Conservation (phyloP, 257 asterid species). For the Voacanga thouarsii region DNA sequence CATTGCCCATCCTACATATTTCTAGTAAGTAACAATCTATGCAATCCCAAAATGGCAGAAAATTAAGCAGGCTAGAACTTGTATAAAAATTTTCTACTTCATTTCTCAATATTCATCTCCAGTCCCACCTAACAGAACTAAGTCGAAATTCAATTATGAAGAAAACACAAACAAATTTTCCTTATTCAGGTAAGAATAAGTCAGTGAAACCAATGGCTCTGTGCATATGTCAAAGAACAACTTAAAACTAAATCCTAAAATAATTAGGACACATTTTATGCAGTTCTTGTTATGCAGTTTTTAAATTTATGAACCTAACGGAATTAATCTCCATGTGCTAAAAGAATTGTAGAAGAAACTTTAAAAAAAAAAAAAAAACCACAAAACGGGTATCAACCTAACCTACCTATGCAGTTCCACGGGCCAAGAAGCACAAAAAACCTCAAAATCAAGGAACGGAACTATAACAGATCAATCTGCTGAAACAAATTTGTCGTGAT, state of each 20-base stretch:
- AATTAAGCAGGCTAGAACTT: neutral
- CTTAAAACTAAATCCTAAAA: neutral
- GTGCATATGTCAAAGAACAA: neutral
- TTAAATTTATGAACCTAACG: no score
- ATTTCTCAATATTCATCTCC: neutral
- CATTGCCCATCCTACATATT: neutral
- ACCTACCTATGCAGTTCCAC: neutral
- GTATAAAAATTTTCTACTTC: neutral
- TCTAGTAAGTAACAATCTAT: neutral
- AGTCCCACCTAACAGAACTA: neutral
- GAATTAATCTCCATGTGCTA: no score
- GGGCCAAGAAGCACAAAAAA: neutral
- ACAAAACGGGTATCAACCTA: neutral
- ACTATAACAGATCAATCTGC: neutral
- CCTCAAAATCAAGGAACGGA: neutral
- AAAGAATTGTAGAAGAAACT: no score
- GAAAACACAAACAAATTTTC: neutral
- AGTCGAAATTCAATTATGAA: neutral
- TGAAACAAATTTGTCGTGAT: neutral
- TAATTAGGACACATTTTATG: neutral
- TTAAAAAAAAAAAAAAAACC: no score
- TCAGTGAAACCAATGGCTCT: neutral
- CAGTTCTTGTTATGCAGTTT: no score
- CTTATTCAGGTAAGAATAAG: neutral
- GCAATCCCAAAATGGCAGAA: neutral